phyloP scores from a whole-genome alignment of 106 monocot genomes.

The Iris macrosiphon region DNA sequence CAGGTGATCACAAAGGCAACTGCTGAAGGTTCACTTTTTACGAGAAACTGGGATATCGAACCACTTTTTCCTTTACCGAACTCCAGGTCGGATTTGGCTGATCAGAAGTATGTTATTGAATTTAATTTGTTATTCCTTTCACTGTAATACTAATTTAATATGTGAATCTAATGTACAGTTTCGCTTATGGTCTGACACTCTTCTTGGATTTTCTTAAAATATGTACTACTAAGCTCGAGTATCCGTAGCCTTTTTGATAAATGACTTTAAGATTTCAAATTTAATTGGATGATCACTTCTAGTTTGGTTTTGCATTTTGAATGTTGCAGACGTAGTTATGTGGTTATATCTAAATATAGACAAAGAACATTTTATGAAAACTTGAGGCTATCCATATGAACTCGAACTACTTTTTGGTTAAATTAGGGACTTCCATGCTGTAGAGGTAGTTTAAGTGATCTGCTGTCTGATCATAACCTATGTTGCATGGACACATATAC shows the following conservation, averaged over 20 bases:
- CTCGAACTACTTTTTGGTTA: too few relatives aligned
- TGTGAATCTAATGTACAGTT: background rate
- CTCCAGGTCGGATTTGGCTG: slow-evolving; percentile 11
- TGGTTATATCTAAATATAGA: too few relatives aligned
- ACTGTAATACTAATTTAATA: background rate
- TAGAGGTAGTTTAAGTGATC: too few relatives aligned
- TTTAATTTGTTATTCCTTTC: too few relatives aligned
- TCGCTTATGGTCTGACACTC: background rate
- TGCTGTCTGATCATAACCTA: too few relatives aligned
- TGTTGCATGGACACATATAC: too few relatives aligned
- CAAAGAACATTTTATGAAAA: too few relatives aligned
- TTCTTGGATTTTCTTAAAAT: too few relatives aligned
- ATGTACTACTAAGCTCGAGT: too few relatives aligned
- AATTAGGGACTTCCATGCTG: too few relatives aligned
- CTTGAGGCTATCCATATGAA: too few relatives aligned
- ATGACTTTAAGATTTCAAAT: background rate
- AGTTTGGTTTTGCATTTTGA: background rate
- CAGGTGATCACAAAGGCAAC: slow-evolving; percentile 75
- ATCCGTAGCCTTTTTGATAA: background rate
- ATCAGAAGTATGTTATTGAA: slow-evolving; percentile 47
- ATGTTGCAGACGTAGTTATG: background rate
- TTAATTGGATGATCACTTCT: background rate
- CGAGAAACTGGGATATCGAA: slow-evolving; percentile 90
- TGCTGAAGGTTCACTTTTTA: slow-evolving; percentile 81
- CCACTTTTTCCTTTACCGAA: slow-evolving; percentile 74